phyloP scores from a whole-genome alignment of 2,329 filamentous ascomycete species.

The Neoscytalidium dimidiatum region DNA sequence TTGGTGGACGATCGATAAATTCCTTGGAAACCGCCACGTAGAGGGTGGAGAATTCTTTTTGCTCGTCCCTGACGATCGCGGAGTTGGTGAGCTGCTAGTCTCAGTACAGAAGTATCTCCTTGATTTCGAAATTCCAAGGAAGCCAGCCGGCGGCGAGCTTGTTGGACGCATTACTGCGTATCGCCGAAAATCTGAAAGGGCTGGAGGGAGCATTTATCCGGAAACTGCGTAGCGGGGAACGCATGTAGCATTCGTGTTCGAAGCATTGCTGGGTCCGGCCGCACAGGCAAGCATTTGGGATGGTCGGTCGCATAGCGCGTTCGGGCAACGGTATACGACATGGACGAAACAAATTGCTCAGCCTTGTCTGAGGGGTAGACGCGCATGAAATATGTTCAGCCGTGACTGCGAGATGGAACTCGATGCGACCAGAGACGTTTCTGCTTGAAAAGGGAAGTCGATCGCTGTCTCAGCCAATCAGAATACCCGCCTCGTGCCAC shows the following conservation, averaged over 20 bases:
- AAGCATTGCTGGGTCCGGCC: not conserved
- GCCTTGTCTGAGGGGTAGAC: not conserved
- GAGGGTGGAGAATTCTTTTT: not conserved
- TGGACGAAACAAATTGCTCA: not conserved
- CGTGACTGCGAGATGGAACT: no score
- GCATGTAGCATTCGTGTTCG: not conserved
- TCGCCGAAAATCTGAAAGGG: not conserved
- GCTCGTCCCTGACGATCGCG: conserved; percentile 7
- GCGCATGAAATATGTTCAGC: no score
- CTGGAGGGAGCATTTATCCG: not conserved
- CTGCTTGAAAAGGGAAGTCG: not conserved
- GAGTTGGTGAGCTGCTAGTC: conserved; percentile 10
- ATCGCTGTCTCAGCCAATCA: conserved; percentile 3
- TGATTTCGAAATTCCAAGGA: not conserved
- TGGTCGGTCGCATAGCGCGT: not conserved
- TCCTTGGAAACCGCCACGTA: not conserved
- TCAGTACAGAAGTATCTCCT: conserved; percentile 2
- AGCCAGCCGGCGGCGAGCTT: not conserved
- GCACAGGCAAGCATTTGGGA: no score
- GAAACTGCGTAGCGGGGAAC: not conserved
- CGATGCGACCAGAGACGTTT: no score
- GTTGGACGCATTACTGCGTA: not conserved
- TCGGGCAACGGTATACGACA: not conserved
- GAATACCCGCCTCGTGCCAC: not conserved
- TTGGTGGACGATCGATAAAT: not conserved